Conservation (phyloP, 305 asterid species). For the Solanum hybrid region DNA sequence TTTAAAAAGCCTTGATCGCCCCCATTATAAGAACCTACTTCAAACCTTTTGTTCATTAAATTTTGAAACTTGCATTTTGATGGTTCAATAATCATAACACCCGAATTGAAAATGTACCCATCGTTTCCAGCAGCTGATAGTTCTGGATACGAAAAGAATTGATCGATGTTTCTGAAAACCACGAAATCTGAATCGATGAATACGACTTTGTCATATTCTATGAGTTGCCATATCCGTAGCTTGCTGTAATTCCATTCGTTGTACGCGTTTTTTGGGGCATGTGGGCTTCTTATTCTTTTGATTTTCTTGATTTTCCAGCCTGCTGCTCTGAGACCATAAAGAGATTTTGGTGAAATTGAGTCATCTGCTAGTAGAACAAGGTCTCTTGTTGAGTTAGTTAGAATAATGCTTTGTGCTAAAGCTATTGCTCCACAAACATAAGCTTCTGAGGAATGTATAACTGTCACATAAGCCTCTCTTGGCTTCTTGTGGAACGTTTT, state of each 20-base stretch:
- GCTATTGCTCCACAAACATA: slow-evolving; percentile 80
- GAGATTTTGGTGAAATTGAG: slow-evolving; percentile 40
- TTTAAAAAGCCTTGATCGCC: slow-evolving; percentile 88
- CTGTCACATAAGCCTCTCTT: slow-evolving; percentile 51
- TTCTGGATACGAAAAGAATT: slow-evolving; percentile 53
- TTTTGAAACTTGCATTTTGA: slow-evolving; percentile 44
- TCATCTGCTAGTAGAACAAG: slow-evolving; percentile 63
- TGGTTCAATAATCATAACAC: slow-evolving; percentile 77
- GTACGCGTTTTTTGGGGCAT: slow-evolving; percentile 41
- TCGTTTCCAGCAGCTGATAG: slow-evolving; percentile 57
- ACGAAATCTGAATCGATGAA: slow-evolving; percentile 69
- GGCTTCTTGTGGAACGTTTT: background rate
- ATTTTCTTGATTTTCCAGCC: slow-evolving; percentile 64
- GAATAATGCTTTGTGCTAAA: slow-evolving; percentile 66
- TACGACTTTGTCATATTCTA: slow-evolving; percentile 46
- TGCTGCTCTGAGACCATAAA: slow-evolving; percentile 32
- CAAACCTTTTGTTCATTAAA: slow-evolving; percentile 35
- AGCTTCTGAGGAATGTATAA: slow-evolving; percentile 69
- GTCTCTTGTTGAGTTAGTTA: slow-evolving; percentile 58
- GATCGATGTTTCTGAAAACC: slow-evolving; percentile 39
- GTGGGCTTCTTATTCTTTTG: slow-evolving; percentile 53
- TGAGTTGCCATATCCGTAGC: slow-evolving; percentile 71
- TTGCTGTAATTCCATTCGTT: slow-evolving; percentile 92
- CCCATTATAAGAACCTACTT: slow-evolving; percentile 60
- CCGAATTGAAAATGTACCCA: slow-evolving; percentile 63